These are phyloP conservation scores for Monosporascus sp. DNA, from an alignment of 2,329 filamentous ascomycete genomes.

Conservation along the genomic window DNA sequence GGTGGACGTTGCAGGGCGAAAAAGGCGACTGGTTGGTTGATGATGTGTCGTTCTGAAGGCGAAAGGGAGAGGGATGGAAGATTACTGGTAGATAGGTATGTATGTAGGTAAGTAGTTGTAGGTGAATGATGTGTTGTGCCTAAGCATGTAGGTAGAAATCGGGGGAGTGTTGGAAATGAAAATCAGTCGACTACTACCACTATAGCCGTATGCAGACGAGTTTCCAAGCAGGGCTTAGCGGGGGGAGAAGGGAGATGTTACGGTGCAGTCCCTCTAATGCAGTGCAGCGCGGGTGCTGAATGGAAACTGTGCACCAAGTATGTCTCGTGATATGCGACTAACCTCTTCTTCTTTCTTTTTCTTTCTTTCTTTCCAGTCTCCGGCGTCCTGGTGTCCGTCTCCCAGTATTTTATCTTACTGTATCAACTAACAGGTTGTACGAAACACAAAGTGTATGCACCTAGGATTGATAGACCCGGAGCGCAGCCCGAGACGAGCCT, in stretches of 20 bases:
- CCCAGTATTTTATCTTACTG: background rate
- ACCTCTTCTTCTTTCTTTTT: background rate
- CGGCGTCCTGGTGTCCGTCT: background rate
- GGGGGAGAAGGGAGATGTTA: background rate
- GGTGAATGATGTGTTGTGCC: background rate
- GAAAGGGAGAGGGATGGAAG: background rate
- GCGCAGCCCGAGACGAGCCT: too few relatives aligned
- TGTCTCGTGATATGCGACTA: background rate
- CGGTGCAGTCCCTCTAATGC: background rate
- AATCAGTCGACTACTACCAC: background rate
- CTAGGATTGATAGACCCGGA: too few relatives aligned
- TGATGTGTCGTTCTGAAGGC: background rate
- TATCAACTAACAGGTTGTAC: too few relatives aligned
- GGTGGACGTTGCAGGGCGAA: background rate
- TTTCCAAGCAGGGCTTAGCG: background rate
- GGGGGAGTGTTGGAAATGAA: background rate
- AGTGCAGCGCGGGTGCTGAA: background rate
- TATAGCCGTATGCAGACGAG: background rate
- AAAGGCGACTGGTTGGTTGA: background rate
- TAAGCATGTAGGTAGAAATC: background rate
- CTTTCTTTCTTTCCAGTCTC: background rate
- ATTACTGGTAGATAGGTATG: background rate
- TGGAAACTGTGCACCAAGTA: background rate
- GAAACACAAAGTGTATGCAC: too few relatives aligned
- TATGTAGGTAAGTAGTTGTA: background rate